Conservation (phyloP, 2,329 filamentous ascomycete genomes). For the Alternaria arbusti region DNA sequence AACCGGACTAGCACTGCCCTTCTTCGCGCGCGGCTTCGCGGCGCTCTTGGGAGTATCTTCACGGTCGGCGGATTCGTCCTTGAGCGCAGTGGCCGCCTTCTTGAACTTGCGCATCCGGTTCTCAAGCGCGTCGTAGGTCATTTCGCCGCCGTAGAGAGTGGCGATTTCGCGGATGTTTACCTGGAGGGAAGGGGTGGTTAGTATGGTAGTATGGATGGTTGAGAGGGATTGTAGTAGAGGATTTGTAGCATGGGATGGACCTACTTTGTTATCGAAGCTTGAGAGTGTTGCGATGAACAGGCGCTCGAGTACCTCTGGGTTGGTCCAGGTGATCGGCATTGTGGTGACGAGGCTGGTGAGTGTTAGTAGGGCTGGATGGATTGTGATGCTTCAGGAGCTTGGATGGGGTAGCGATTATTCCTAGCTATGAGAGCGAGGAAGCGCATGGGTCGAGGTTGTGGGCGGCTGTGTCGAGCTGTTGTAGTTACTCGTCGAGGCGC, state of each 20-base stretch:
- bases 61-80: constrained; percentile 14
- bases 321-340: constrained; percentile 49
- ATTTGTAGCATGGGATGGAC: neutral
- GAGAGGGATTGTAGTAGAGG: neutral
- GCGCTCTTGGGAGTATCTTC: neutral
- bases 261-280: constrained; percentile 40
- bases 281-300: constrained; percentile 52
- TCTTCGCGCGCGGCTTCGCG: constrained; percentile 1
- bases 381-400: neutral
- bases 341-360: neutral
- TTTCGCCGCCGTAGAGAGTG: constrained; percentile 52
- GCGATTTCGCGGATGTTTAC: constrained; percentile 55
- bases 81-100: constrained; percentile 47
- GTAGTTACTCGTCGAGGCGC: neutral
- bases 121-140: constrained; percentile 58
- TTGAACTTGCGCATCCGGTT: constrained; percentile 55
- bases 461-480: neutral
- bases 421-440: neutral
- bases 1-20: neutral
- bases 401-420: neutral
- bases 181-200: constrained; percentile 34
- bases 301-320: constrained; percentile 45
- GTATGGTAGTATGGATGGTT: constrained; percentile 4
- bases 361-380: neutral
- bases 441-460: neutral